Conservation (phyloP, 73 alveolate genomes). For the Tetrahymena thermophila region DNA sequence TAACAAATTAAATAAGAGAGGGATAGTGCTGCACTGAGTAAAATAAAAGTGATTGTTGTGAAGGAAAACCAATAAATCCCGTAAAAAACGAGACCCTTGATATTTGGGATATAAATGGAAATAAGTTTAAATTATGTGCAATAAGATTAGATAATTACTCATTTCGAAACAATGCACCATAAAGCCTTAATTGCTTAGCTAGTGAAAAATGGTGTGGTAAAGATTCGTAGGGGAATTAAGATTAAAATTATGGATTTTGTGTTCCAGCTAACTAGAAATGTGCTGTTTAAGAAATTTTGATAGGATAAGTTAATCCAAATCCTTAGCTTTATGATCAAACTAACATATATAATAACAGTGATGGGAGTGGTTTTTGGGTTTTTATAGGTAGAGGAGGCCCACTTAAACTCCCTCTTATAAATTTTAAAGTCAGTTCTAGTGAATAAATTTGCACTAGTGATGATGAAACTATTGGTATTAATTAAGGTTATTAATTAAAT, state of each 20-base stretch:
- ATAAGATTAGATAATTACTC: neutral
- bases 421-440: neutral
- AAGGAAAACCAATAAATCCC: neutral
- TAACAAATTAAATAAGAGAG: neutral
- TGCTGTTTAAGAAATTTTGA: neutral
- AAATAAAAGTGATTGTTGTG: neutral
- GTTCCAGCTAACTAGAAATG: neutral
- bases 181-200: neutral
- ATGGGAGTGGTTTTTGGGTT: neutral
- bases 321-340: neutral
- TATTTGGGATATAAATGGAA: neutral
- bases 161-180: neutral
- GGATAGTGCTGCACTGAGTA: neutral
- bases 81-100: neutral
- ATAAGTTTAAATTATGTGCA: neutral
- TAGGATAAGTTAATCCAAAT: neutral
- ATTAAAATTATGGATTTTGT: neutral
- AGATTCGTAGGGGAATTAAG: neutral
- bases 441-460: neutral
- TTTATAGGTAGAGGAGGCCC: neutral
- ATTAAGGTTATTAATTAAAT: neutral
- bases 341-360: neutral
- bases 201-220: neutral
- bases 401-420: neutral
- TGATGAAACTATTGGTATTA: neutral